Base-by-base conservation (phyloP, 2,329 filamentous ascomycete genomes). In the Ophiocordyceps australis region DNA sequence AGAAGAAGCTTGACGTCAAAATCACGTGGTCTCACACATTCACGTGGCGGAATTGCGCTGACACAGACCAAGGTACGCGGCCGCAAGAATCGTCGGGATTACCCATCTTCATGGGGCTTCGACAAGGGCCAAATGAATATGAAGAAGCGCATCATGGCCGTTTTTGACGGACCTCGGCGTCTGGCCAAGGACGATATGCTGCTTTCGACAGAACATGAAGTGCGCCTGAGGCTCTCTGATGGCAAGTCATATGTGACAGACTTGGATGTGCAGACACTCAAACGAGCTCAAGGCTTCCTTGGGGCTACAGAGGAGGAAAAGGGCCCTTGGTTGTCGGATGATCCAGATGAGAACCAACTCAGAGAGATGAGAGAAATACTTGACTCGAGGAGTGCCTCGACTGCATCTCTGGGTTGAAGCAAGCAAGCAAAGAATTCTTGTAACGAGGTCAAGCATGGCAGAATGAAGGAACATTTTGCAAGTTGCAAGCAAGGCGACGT, bases 171-270 rank as follows among this genome's bases (percentile, higher is more conserved):
- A 1, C 65, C 65, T 11, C 73, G 85, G 27, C 74, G 86, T 22
- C 64, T 98, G 25, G 89, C 80, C 67, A 95, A 95, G 59, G 89
- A 98, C 46, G 89, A 98, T 54, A 89, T 95, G 82, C 92, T 94
- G 83, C 73, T 98, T 25, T 82, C 85, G 38, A 83, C 79, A 11
- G 83, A 93, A 40, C 85, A 89, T 42, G 89, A 98, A 54, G 82
- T 95, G 20, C 81, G 86, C 43, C 63, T 93, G 49, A 73, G 73
- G 49, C 63, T 94, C 12, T 67, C 67, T 14, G 76, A 81, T 43
- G 69, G 69, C 42, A 72, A 77, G 41, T 64, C 69, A 2, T 95
- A 92, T 46, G 74, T 94, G 20, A 95, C 86, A 6, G 89, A 95
- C 44, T 62, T 98, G 23, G 89, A 95, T 43, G 70, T 94, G 26